Conservation (phyloP, 768 basidiomycete genomes). For the Leccinum rimulosum region DNA sequence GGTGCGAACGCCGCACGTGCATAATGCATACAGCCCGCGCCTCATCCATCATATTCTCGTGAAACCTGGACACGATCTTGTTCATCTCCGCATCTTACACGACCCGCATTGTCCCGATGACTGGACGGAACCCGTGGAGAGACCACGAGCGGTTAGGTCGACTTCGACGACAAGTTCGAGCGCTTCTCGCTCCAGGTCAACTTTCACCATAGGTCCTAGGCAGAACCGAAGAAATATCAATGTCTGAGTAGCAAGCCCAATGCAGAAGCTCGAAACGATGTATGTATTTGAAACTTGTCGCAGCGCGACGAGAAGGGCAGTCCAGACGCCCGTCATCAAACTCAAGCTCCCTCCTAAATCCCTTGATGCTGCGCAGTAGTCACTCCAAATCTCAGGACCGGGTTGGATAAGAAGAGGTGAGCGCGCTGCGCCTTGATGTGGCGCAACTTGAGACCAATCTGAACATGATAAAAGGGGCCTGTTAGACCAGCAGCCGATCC, state of each 20-base stretch:
- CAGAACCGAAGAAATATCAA: neutral
- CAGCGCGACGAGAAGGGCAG: neutral
- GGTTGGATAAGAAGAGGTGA: neutral
- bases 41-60: neutral
- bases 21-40: neutral
- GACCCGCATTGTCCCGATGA: neutral
- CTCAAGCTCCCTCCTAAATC: neutral
- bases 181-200: neutral
- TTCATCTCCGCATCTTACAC: neutral
- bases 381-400: neutral
- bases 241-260: neutral
- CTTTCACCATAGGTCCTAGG: neutral
- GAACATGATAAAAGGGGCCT: neutral
- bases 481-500: neutral
- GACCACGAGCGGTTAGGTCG: neutral
- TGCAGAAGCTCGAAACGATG: neutral
- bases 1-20: neutral
- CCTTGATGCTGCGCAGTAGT: neutral
- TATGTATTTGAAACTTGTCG: neutral
- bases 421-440: neutral
- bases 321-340: neutral
- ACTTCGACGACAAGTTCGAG: neutral
- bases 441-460: neutral
- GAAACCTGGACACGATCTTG: neutral
- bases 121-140: neutral